Base-by-base conservation (phyloP, 805 yeast genomes). In the Kuraishia molischiana region DNA sequence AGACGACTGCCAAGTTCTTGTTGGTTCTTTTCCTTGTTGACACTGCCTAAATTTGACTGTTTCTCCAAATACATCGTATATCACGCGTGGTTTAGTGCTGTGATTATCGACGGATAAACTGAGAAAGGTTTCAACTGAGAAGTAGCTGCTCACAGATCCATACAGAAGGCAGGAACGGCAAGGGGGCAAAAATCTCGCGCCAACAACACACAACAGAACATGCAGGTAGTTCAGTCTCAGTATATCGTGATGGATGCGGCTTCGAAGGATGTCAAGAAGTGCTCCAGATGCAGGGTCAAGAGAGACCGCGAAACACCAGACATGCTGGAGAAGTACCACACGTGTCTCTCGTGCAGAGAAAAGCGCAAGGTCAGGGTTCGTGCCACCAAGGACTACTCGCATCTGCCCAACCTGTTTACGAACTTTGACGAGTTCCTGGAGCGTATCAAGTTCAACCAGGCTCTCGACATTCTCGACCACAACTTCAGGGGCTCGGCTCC, bases 221-320 rank as follows among this genome's bases (percentile, higher is more conserved):
- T 22, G 26, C 26, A 22, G 26, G 26, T 11, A 22, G 26, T 22
- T 22, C 26, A 8, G 26, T 22, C 26, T 22, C 26, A 22, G 10
- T 22, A 8, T 11, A 11, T 11, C 8, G 8, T 11, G 10, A 8
- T 22, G 26, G 26, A 22, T 22, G 26, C 26, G 26, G 31, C 31
- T 28, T 14, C 13, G 17, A 9, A 14, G 5, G 31, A 28, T 28
- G 17, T 58, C 6, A 61, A 54, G 46, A 66, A 66, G 39, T 66
- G 72, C 41, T 58, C 71, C 1, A 53, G 72, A 29, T 66, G 72
- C 43, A 48, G 71, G 14, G 66, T 62, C 18, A 65, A 61, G 33
- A 44, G 72, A 38, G 20, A 46, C 1, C 45, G 48, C 17, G 72
- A 66, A 41, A 45, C 51, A 5, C 38, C 45, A 3, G 61, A 53